Base-by-base conservation (phyloP, 1,284 basidiomycete species). In the Leccinum pachyderme region DNA sequence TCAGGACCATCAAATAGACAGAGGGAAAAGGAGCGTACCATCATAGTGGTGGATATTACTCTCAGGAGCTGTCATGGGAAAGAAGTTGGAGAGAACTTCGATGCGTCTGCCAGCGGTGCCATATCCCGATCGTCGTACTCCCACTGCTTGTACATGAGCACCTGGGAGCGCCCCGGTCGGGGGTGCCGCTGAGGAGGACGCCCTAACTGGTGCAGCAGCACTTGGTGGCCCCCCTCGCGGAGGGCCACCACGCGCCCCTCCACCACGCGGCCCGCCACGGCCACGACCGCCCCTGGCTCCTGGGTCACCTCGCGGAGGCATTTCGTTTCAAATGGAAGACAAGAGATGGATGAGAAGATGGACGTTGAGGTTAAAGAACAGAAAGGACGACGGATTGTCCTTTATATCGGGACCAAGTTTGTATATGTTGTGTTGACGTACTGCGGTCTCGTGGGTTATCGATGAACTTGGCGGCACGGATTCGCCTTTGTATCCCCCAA, bases 41-140 rank as follows among this genome's bases (percentile, higher is more conserved):
- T 91, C 88, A 63, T 91, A 91, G 60, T 91, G 87, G 55, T 85
- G 77, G 28, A 90, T 89, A 18, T 81, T 78, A 0, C 65, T 70
- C 29, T 84, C 77, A 0, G 87, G 83, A 9, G 88, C 81, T 0
- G 76, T 73, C 2, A 82, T 79, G 29, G 64, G 64, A 59, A 87
- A 91, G 53, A 85, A 84, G 64, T 91, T 91, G 25, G 87, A 82
- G 29, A 63, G 72, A n/a, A 91, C 81, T 9, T 71, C 69, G 7
- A 84, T 67, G 5, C 67, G 58, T 39, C 70, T 75, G 6, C 89
- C 89, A 7, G 75, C 74, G 2, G 73, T 77, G 24, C 87, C 89
- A 62, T 80, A 85, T 31, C 76, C 78, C 41, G 84, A 78, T 29
- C 89, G 76, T 61, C 78, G 82, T 25, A 90, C 86, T 29, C 87